Conservation (phyloP, 192 early-diverging fungal genomes). For the Coemansia sp. region DNA sequence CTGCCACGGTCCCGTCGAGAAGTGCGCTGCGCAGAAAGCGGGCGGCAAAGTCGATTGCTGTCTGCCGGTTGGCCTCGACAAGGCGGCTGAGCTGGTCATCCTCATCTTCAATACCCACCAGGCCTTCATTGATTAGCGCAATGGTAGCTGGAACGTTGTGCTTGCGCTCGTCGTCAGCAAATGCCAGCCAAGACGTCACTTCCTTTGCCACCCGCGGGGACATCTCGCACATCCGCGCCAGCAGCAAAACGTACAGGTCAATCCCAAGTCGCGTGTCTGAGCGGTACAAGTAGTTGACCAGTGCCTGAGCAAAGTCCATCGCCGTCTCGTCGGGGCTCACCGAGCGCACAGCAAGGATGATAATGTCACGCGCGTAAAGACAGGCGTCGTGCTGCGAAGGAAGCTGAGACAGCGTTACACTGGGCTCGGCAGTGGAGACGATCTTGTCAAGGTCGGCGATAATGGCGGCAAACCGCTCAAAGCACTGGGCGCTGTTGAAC, state of each 20-base stretch:
- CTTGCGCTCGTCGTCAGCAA: conserved; percentile 95
- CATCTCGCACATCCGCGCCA: conserved; percentile 85
- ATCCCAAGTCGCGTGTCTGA: conserved; percentile 73
- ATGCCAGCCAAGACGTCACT: conserved; percentile 90
- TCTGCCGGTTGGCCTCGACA: conserved; percentile 74
- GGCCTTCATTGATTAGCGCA: conserved; percentile 76
- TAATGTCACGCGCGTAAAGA: conserved; percentile 73
- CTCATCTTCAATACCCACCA: conserved; percentile 79
- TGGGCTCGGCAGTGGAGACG: conserved; percentile 53
- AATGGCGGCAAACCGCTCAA: conserved; percentile 58
- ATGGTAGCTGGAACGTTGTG: conserved; percentile 85
- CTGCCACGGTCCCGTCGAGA: conserved; percentile 52
- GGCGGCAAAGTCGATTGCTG: conserved; percentile 78
- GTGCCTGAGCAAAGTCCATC: conserved; percentile 87
- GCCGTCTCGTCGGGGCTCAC: conserved; percentile 77
- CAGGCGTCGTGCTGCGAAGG: conserved; percentile 83
- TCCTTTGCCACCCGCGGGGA: conserved; percentile 82
- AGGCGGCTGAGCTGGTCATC: conserved; percentile 88
- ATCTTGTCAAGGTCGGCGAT: conserved; percentile 82
- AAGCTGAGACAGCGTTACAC: conserved; percentile 62
- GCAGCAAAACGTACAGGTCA: conserved; percentile 80
- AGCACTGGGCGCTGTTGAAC: conserved; percentile 42
- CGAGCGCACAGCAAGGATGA: conserved; percentile 69
- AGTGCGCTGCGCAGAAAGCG: conserved; percentile 75
- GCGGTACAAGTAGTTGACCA: conserved; percentile 85